phyloP scores from a whole-genome alignment of 2,329 filamentous ascomycete genomes.

The Sporothrix pseudoabietina region DNA sequence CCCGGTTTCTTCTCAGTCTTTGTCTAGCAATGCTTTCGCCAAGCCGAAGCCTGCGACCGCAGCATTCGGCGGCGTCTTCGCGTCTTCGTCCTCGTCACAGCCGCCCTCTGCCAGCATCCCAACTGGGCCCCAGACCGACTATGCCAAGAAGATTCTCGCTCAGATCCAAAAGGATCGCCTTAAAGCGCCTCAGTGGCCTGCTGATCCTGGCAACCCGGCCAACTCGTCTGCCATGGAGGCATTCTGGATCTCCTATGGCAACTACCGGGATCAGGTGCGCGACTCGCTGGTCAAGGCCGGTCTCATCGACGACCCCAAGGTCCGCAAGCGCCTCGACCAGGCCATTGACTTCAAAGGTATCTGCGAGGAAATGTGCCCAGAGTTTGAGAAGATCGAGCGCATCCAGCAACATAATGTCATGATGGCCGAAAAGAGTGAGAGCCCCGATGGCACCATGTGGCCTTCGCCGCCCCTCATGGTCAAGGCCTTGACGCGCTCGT shows the following conservation, averaged over 20 bases:
- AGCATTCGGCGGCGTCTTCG: background rate
- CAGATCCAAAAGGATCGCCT: slow-evolving; percentile 60
- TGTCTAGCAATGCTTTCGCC: slow-evolving; percentile 3
- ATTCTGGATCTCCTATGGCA: slow-evolving; percentile 59
- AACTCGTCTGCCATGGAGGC: slow-evolving; percentile 56
- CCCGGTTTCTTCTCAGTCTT: slow-evolving; percentile 5
- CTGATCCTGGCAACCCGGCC: slow-evolving; percentile 55
- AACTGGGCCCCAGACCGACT: slow-evolving; percentile 36
- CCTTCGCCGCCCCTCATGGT: slow-evolving; percentile 60
- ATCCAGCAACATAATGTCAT: slow-evolving; percentile 64
- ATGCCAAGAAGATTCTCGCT: slow-evolving; percentile 54
- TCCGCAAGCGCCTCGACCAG: slow-evolving; percentile 62
- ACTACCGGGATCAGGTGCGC: slow-evolving; percentile 60
- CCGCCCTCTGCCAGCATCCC: background rate
- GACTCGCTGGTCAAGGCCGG: slow-evolving; percentile 60
- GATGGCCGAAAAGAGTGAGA: slow-evolving; percentile 54
- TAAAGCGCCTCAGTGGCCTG: slow-evolving; percentile 57
- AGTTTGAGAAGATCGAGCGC: slow-evolving; percentile 64
- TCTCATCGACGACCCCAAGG: slow-evolving; percentile 66
- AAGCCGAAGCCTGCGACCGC: slow-evolving; percentile 6
- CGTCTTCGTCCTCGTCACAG: background rate
- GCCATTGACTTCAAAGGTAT: slow-evolving; percentile 69
- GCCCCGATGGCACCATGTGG: slow-evolving; percentile 47
- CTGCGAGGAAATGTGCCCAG: slow-evolving; percentile 70
- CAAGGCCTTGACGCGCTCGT: slow-evolving; percentile 67